These are phyloP conservation scores for Linnemannia hyalina DNA, from an alignment of 192 early-diverging fungal species.

Conservation along the genomic window DNA sequence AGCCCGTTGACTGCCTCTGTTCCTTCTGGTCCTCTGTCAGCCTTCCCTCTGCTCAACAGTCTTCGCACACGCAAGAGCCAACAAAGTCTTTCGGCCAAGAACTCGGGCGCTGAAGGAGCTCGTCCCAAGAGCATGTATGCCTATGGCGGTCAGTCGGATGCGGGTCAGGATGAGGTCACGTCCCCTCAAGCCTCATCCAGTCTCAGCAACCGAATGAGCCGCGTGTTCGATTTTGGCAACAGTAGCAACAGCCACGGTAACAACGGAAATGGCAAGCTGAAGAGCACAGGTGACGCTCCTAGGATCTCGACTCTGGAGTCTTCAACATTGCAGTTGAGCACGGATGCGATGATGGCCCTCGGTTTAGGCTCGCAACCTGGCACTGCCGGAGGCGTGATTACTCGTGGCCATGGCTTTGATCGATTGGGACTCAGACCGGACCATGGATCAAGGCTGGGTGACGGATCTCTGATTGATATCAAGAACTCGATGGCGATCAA, in stretches of 20 bases:
- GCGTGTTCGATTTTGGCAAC: conserved; percentile 41
- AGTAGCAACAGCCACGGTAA: conserved; percentile 3
- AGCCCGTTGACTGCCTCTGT: conserved; percentile 24
- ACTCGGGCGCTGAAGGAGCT: not conserved
- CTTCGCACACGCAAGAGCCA: conserved; percentile 50
- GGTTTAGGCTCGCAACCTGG: conserved; percentile 39
- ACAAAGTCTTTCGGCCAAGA: conserved; percentile 19
- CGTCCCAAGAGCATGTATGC: conserved; percentile 47
- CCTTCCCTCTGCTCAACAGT: conserved; percentile 49
- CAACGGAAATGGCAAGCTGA: not conserved
- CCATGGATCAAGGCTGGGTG: conserved; percentile 15
- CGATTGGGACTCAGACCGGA: not conserved
- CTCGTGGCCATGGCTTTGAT: not conserved
- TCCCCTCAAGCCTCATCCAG: conserved; percentile 2
- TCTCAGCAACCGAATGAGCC: conserved; percentile 43
- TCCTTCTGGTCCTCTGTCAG: conserved; percentile 24
- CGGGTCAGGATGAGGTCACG: conserved; percentile 6
- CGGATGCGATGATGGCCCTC: conserved; percentile 41
- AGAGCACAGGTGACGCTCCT: not conserved
- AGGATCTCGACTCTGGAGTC: conserved; percentile 39
- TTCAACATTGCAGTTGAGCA: conserved; percentile 25
- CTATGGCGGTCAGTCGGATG: not conserved
- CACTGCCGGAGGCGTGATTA: conserved; percentile 27
- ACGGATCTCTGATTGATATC: conserved; percentile 32
- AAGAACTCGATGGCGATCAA: conserved; percentile 49